Evolutionary conservation across 805 yeast species (phyloP).

Genomic region (Monosporozyma aerobia): DNA sequence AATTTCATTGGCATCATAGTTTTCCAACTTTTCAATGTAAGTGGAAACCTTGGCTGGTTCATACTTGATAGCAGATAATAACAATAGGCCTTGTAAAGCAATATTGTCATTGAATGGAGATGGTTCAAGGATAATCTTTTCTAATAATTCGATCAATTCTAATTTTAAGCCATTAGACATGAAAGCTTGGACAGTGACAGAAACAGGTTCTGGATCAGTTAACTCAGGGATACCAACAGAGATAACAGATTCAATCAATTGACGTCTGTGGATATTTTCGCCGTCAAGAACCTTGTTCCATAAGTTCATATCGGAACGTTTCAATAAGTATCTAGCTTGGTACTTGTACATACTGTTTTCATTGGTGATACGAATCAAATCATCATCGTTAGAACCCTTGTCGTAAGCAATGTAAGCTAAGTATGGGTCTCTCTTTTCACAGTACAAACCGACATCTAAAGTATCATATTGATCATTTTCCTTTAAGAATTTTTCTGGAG

Average conservation of each 20-base stretch:
- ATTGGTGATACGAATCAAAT: constrained; percentile 83
- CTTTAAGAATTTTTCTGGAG: constrained; percentile 91
- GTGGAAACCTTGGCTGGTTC: constrained; percentile 77
- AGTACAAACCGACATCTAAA: constrained; percentile 91
- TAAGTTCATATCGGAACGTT: constrained; percentile 74
- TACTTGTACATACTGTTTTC: constrained; percentile 97
- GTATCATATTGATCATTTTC: constrained; percentile 89
- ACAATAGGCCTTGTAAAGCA: constrained; percentile 84
- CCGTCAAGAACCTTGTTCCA: constrained; percentile 73
- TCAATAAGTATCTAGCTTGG: constrained; percentile 91
- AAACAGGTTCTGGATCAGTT: constrained; percentile 86
- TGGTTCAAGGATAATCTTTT: constrained; percentile 93
- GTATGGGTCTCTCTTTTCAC: constrained; percentile 98
- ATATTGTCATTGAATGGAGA: constrained; percentile 95
- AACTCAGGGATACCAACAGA: constrained; percentile 95
- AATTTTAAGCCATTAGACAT: constrained; percentile 91
- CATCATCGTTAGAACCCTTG: constrained; percentile 86
- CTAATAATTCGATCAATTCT: constrained; percentile 88
- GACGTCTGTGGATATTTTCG: constrained; percentile 82
- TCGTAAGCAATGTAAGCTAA: constrained; percentile 96
- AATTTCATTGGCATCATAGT: constrained; percentile 87
- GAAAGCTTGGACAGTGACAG: constrained; percentile 87
- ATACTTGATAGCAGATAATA: constrained; percentile 92
- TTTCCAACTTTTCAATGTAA: constrained; percentile 82
- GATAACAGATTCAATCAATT: constrained; percentile 85